Base-by-base conservation (phyloP, 345 rosid species). In the Syzygium jambos region DNA sequence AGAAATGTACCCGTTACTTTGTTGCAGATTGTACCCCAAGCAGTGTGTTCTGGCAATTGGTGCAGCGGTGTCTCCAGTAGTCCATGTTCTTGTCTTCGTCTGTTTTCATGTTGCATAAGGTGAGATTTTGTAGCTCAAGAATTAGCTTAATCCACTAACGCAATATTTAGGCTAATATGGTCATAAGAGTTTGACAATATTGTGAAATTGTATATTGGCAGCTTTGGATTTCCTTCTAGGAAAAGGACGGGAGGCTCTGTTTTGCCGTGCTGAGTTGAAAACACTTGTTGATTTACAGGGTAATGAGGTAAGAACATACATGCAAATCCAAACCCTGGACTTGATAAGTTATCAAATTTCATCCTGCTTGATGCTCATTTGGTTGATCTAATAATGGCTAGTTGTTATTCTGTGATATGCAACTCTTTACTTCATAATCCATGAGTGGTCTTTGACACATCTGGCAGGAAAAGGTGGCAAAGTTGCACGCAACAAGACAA, bases 381-480 rank as follows among this genome's bases (percentile, higher is more conserved):
- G 46, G 65, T 34, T 85, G 65, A 38, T 56, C 46, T 57, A 27
- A n/a, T 38, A 59, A 11, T 0, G 27, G 30, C 15, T 59, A 59
- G 30, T 59, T 59, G n/a, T 59, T 59, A 59, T 11, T 59, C 68
- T 6, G 30, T 27, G 68, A 22, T 27, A 84, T 7, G 55, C 29
- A 38, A 13, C 55, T 84, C 22, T 38, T 54, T 85, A 59, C 56
- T 86, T 38, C 38, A 14, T 41, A 29, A 52, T 68, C 38, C 78
- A 9, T 38, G 19, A 21, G 53, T 30, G 57, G 38, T 56, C 21
- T 53, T 56, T 84, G 34, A 46, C 51, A 14, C 85, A 73, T 82
- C 29, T 94, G 97, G 95, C 95, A 29, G 95, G 95, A 78, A 95
- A 95, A 92, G 95, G 97, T 46, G 95, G 97, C 85, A 93, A 95